Percentiles rank a stretch among this genome's conserved stretches.
phyloP scores from a whole-genome alignment of 192 early-diverging fungal genomes.

The Coemansia sp. region DNA sequence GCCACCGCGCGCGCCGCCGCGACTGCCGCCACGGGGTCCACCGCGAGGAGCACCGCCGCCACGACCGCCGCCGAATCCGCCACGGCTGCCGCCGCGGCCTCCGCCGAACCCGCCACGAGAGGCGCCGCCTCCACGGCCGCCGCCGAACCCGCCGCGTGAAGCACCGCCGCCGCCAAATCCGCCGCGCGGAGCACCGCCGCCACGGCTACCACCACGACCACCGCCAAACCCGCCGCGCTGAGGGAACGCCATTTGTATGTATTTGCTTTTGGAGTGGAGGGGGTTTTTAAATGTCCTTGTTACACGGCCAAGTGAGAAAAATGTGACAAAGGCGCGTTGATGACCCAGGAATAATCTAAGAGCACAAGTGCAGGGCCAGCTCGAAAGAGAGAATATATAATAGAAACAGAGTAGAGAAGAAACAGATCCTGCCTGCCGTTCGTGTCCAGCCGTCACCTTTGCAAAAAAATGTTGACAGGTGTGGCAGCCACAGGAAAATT shows the following conservation, averaged over 20 bases:
- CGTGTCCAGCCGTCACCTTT: too few species aligned
- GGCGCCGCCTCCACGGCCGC: slow-evolving; percentile 43
- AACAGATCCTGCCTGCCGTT: too few species aligned
- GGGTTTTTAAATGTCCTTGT: background rate
- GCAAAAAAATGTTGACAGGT: too few species aligned
- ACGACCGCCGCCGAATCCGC: slow-evolving; percentile 17
- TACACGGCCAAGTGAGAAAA: too few species aligned
- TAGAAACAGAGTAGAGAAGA: too few species aligned
- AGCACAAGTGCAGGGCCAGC: too few species aligned
- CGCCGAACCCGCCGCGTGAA: slow-evolving; percentile 34
- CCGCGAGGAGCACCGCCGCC: slow-evolving; percentile 14
- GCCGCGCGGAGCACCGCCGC: slow-evolving; percentile 34
- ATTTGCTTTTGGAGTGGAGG: slow-evolving; percentile 8
- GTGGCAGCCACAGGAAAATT: too few species aligned
- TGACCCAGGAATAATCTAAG: too few species aligned
- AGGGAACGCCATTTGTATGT: slow-evolving; percentile 49
- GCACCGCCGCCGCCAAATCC: slow-evolving; percentile 48
- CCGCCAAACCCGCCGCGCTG: slow-evolving; percentile 47
- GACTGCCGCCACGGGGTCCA: slow-evolving; percentile 8
- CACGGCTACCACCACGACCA: slow-evolving; percentile 44
- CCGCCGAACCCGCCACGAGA: slow-evolving; percentile 49
- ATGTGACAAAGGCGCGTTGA: too few species aligned
- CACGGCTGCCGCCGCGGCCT: slow-evolving; percentile 52
- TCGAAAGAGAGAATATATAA: too few species aligned
- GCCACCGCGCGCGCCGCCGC: slow-evolving; percentile 25